These are phyloP conservation scores for Aspergillus amoenus DNA, from an alignment of 2,329 filamentous ascomycete species.

Conservation along the genomic window DNA sequence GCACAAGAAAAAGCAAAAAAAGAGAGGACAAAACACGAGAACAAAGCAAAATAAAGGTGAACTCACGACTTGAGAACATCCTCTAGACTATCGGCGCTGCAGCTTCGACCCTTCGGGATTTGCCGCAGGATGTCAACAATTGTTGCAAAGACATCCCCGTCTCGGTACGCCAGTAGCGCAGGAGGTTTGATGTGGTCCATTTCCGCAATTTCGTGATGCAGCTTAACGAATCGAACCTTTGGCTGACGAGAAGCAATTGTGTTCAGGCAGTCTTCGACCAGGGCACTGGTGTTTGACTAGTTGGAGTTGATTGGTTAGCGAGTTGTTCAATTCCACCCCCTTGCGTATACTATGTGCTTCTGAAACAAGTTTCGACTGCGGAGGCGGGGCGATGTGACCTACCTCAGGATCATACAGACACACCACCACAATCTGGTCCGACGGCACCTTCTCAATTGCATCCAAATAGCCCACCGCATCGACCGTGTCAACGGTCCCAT, in stretches of 20 bases:
- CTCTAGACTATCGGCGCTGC: constrained; percentile 56
- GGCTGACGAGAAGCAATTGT: constrained; percentile 71
- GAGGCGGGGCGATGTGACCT: constrained; percentile 37
- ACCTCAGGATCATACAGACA: constrained; percentile 90
- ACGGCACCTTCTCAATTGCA: constrained; percentile 83
- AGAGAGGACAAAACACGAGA: background rate
- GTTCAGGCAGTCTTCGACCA: constrained; percentile 75
- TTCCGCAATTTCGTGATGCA: constrained; percentile 88
- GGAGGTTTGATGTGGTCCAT: constrained; percentile 88
- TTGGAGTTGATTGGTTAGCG: constrained; percentile 1
- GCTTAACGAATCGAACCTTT: constrained; percentile 80
- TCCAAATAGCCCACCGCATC: constrained; percentile 94
- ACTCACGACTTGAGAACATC: constrained; percentile 56
- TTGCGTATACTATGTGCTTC: background rate
- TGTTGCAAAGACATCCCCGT: constrained; percentile 86
- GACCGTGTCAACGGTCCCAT: constrained; percentile 76
- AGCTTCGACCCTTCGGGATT: constrained; percentile 63
- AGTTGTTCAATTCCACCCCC: background rate
- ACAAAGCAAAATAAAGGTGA: background rate
- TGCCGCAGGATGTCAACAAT: constrained; percentile 83
- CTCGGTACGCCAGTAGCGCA: constrained; percentile 83
- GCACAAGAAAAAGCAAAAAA: background rate
- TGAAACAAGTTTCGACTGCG: background rate
- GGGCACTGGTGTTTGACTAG: constrained; percentile 70
- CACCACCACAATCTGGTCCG: constrained; percentile 83